Evolutionary conservation across 1,139 yeast genomes (phyloP).

Genomic region (Groenewaldozyma auringiensis): DNA sequence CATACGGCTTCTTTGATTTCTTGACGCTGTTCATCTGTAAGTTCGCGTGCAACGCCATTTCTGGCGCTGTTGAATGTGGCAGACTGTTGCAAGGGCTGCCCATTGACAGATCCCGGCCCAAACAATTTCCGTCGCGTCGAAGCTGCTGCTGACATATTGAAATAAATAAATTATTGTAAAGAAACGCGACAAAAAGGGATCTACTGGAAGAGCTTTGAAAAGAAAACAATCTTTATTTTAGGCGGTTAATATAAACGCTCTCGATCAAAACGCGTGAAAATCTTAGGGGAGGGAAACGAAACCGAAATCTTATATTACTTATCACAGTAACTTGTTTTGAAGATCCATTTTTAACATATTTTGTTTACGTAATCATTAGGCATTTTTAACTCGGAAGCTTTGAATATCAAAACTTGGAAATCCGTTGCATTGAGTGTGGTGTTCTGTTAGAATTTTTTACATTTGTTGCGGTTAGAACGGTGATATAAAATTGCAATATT

Average conservation of each 20-base stretch:
- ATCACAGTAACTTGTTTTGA: too few relatives aligned
- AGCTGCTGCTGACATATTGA: conserved; percentile 5
- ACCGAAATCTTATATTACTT: too few relatives aligned
- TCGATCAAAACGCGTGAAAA: too few relatives aligned
- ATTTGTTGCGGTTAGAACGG: too few relatives aligned
- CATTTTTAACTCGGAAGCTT: too few relatives aligned
- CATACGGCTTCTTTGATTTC: conserved; percentile 82
- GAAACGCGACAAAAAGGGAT: background rate
- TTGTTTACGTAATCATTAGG: too few relatives aligned
- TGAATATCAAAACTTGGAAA: background rate
- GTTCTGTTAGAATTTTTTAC: too few relatives aligned
- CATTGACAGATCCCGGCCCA: conserved; percentile 2
- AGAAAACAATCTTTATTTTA: background rate
- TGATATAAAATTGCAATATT: too few relatives aligned
- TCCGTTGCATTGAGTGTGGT: too few relatives aligned
- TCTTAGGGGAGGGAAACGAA: too few relatives aligned
- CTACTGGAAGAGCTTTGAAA: background rate
- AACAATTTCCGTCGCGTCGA: conserved; percentile 8
- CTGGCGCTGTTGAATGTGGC: background rate
- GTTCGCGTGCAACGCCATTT: conserved; percentile 34
- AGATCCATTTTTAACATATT: too few relatives aligned
- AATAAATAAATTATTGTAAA: background rate
- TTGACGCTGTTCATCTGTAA: conserved; percentile 82
- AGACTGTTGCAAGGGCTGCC: conserved; percentile 1
- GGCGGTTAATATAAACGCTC: too few relatives aligned